Percentiles rank a stretch among this genome's conserved stretches.
Conservation (phyloP, 1,284 basidiomycete genomes). For the Wallemia ichthyophaga region DNA sequence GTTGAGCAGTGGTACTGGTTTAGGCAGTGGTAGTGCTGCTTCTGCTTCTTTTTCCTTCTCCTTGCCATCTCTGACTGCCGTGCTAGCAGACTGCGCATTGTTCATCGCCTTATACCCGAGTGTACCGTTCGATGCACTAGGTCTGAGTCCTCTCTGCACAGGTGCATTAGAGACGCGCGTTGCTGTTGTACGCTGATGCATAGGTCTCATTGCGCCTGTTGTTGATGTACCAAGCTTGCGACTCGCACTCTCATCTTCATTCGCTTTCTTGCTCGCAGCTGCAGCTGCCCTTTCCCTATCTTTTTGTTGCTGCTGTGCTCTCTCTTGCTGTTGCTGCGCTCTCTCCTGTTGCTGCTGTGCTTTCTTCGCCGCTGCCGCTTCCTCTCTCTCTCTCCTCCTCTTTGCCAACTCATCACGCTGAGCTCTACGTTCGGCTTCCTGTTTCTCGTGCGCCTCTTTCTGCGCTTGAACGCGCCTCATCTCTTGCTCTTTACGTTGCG, state of each 20-base stretch:
- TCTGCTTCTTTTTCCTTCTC: background rate
- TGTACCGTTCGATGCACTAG: background rate
- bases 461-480: background rate
- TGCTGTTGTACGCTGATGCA: background rate
- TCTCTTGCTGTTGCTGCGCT: background rate
- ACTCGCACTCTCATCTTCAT: background rate
- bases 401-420: background rate
- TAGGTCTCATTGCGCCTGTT: background rate
- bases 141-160: background rate
- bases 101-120: background rate
- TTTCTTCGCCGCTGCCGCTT: background rate
- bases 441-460: background rate
- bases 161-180: background rate
- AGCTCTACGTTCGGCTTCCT: background rate
- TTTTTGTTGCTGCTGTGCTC: background rate
- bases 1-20: background rate
- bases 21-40: background rate
- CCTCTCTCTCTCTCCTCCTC: slow-evolving; percentile 1
- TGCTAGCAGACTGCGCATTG: background rate
- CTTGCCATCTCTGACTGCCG: background rate
- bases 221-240: background rate
- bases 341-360: background rate
- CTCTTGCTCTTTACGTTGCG: background rate
- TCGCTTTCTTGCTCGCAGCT: background rate
- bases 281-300: background rate